Base-by-base conservation (phyloP, 768 basidiomycete genomes). In the Cystofilobasidium bisporidii region DNA sequence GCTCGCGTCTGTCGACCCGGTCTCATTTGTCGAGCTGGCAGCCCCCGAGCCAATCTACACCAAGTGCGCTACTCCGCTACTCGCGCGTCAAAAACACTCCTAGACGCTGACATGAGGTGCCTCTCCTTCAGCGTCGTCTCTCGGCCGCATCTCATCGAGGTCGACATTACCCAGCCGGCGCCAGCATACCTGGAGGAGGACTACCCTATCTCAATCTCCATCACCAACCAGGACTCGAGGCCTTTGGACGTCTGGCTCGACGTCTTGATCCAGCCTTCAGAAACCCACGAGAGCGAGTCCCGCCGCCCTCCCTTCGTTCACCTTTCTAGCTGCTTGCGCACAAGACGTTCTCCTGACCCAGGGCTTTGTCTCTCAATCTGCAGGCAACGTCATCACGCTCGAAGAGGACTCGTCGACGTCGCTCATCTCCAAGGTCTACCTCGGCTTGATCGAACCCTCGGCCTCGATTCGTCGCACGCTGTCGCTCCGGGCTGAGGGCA, bases 121-220 rank as follows among this genome's bases (percentile, higher is more conserved):
- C 33, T 30, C 14, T n/a, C 33, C 32, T 32, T 1, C 72, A 77
- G 79, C 28, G 74, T 80, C 45, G 64, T 67, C 10, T 81, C 86
- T 70, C 83, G 83, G 26, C 81, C 85, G 0, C 88, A 89, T 69
- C 75, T 76, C 0, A 72, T 94, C 4, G 72, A 76, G 5, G 77
- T 89, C 24, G 77, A 79, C 0, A 74, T 92, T 55, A 75, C 79
- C 0, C 86, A 91, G 66, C 77, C 82, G 0, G 75, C 81, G 1
- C 87, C 88, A 0, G 90, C 89, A 0, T 88, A 86, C 75, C 76
- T 94, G 41, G 86, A 88, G 70, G 93, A 96, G 75, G 81, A 82
- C 55, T 89, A 87, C 73, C 85, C 87, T 0, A 86, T 97, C 71
- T 74, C 75, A 15, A 79, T 97, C 48, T 80, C 83, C 56, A 80